These are phyloP conservation scores for Calocybe cyanea DNA, from an alignment of 768 basidiomycete species.

Conservation along the genomic window DNA sequence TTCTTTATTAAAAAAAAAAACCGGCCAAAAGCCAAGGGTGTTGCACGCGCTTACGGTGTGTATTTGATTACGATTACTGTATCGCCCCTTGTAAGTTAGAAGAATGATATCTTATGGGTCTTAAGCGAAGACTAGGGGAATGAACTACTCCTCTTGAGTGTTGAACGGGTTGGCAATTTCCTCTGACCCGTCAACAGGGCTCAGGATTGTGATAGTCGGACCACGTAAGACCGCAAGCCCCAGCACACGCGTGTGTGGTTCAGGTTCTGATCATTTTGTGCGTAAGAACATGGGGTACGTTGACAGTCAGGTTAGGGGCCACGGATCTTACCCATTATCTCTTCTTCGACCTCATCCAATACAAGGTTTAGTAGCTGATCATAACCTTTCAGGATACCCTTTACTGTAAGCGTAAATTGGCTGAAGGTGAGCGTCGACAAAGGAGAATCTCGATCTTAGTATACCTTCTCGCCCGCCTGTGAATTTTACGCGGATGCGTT, in stretches of 20 bases:
- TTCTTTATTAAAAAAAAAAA: no score
- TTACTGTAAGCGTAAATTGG: slow-evolving; percentile 48
- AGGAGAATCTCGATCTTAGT: not conserved
- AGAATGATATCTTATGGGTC: no score
- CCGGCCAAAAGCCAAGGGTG: not conserved
- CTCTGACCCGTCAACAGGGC: slow-evolving; percentile 93
- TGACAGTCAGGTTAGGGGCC: slow-evolving; percentile 8
- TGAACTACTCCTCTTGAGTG: slow-evolving; percentile 52
- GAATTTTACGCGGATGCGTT: slow-evolving; percentile 92
- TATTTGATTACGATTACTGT: no score
- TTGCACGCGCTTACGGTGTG: no score
- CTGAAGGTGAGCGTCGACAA: not conserved
- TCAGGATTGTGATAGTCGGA: slow-evolving; percentile 90
- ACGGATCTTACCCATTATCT: slow-evolving; percentile 54
- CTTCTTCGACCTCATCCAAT: slow-evolving; percentile 91
- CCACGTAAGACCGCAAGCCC: slow-evolving; percentile 91
- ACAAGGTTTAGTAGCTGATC: slow-evolving; percentile 97
- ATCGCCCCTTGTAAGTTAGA: no score
- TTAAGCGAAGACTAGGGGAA: no score
- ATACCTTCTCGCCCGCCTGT: slow-evolving; percentile 95
- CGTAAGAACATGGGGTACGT: slow-evolving; percentile 1
- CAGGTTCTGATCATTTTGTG: slow-evolving; percentile 44
- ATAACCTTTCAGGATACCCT: slow-evolving; percentile 90
- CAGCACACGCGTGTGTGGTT: slow-evolving; percentile 59
- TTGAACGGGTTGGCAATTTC: slow-evolving; percentile 91